These are phyloP conservation scores for Penicillium robsamsonii DNA, from an alignment of 495 filamentous ascomycete genomes.

Conservation along the genomic window DNA sequence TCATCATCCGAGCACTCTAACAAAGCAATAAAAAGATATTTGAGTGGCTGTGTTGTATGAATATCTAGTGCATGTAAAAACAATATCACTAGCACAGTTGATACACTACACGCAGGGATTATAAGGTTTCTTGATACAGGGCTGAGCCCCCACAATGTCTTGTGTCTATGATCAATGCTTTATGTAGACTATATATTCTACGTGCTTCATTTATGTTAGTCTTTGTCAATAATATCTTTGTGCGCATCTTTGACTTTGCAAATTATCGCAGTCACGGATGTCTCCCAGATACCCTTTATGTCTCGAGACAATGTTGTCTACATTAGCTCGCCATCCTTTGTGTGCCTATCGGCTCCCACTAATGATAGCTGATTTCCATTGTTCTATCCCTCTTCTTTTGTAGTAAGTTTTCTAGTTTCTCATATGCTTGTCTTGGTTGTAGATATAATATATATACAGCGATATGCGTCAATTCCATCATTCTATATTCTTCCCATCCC, in stretches of 20 bases:
- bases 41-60: not conserved
- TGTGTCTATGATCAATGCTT: not conserved
- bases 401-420: not conserved
- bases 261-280: not conserved
- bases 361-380: not conserved
- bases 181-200: not conserved
- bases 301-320: not conserved
- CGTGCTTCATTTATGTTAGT: not conserved
- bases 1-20: slow-evolving; percentile 25
- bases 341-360: not conserved
- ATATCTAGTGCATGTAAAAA: not conserved
- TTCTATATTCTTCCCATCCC: not conserved
- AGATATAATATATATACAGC: not conserved
- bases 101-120: not conserved
- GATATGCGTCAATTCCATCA: no score
- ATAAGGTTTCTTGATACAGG: not conserved
- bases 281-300: not conserved
- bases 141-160: not conserved
- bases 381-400: not conserved
- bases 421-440: not conserved
- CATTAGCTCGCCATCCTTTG: not conserved
- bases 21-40: slow-evolving; percentile 11
- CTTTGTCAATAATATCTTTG: not conserved
- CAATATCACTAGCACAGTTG: not conserved
- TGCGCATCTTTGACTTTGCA: not conserved